Evolutionary conservation across 345 rosid genomes (phyloP).

Genomic region (Arabis hirsuta): DNA sequence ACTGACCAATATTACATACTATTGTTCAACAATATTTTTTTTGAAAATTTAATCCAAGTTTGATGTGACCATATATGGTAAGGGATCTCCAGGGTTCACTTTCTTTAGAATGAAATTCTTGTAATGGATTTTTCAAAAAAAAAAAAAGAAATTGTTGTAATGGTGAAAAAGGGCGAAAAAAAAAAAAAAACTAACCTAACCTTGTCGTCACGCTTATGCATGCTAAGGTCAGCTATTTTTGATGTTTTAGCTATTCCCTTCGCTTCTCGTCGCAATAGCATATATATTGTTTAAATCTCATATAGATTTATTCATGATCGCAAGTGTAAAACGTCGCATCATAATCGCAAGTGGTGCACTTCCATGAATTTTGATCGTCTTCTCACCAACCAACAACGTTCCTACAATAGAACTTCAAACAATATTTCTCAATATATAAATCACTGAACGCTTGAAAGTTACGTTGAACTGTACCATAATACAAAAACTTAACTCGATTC

Average conservation of each 20-base stretch:
- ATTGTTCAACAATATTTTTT: too few relatives aligned
- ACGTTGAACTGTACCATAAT: constrained; percentile 13
- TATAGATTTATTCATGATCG: neutral
- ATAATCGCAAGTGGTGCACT: constrained; percentile 37
- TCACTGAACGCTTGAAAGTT: constrained; percentile 1
- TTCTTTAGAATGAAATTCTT: neutral
- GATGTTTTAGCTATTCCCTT: constrained; percentile 18
- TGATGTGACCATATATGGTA: too few relatives aligned
- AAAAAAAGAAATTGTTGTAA: neutral
- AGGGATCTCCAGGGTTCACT: neutral
- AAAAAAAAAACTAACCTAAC: neutral
- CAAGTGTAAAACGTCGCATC: constrained; percentile 34
- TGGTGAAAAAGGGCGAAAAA: neutral
- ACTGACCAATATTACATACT: too few relatives aligned
- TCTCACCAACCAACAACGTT: constrained; percentile 38
- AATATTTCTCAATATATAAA: constrained; percentile 2
- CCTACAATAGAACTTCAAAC: constrained; percentile 20
- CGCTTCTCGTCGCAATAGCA: neutral
- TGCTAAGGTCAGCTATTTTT: constrained; percentile 24
- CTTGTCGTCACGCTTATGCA: constrained; percentile 42
- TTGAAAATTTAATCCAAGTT: neutral
- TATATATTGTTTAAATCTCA: neutral
- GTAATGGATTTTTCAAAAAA: neutral
- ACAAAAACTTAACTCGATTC: constrained; percentile 10
- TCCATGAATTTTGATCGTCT: constrained; percentile 23